Base-by-base conservation (phyloP, 1,284 basidiomycete genomes). In the Ganoderma lucidum region DNA sequence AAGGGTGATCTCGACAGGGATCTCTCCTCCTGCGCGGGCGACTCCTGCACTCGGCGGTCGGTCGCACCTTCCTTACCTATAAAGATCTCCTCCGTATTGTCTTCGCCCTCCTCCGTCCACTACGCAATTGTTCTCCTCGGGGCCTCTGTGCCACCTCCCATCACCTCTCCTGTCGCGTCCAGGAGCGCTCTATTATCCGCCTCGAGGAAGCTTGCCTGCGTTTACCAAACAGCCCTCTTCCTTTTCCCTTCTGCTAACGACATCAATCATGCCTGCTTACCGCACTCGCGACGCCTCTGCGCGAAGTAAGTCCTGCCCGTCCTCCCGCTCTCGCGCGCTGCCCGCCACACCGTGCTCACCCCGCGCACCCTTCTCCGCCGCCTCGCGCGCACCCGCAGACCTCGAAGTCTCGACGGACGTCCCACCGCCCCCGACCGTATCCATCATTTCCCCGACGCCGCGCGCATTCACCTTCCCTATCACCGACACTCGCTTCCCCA, bases 361-460 rank as follows among this genome's bases (percentile, higher is more conserved):
- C 48, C 71, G 74, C 80, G 82, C 78, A 81, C 76, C 74, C 19
- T 8, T 63, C 32, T 12, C 37, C 48, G 37, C 48, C 44, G n/a
- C 44, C 39, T 28, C 48, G 59, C n/a, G 58, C 68, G n/a, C 68
- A 45, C 64, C 44, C 65, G 53, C 78, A 91, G 89, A 87, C 85
- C 90, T 92, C 84, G 88, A 92, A 84, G 90, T 93, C 85, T 86
- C 87, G 77, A 88, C 89, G 79, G 88, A 90, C 80, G 83, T 85
- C 72, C 85, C 84, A 53, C 85, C 83, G 71, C 81, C 83, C 70
- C 91, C 90, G n/a, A 82, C 86, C 51, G 80, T 92, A 71, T 81
- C 88, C 73, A 90, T 93, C 80, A 81, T 91, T 80, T 90, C 91
- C 35, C 91, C 91, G 63, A 93, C 91, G 79, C 91, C 92, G 79